phyloP scores from a whole-genome alignment of 2,329 filamentous ascomycete genomes.

The Leptographium wingfieldii region DNA sequence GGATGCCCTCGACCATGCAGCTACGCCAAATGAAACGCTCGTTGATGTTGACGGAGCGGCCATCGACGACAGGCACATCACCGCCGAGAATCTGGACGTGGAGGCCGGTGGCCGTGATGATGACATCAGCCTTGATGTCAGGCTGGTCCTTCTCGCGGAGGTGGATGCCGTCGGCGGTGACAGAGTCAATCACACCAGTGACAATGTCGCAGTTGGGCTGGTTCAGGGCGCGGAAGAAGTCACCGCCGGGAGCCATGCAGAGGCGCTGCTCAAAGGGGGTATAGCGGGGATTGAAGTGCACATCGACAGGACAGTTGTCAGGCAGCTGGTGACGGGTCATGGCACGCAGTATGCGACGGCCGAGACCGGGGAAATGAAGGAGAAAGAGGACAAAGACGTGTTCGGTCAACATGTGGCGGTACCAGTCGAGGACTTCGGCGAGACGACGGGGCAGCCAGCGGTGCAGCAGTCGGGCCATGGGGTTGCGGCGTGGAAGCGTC shows the following conservation, averaged over 20 bases:
- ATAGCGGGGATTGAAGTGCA: conserved; percentile 53
- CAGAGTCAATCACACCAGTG: conserved; percentile 31
- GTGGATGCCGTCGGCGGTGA: conserved; percentile 29
- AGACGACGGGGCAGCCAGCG: conserved; percentile 33
- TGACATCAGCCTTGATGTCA: conserved; percentile 42
- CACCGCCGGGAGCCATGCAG: conserved; percentile 49
- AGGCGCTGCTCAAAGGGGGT: conserved; percentile 63
- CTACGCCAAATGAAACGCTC: conserved; percentile 44
- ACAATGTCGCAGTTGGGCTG: conserved; percentile 26
- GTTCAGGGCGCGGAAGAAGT: conserved; percentile 35
- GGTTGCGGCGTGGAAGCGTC: conserved; percentile 31
- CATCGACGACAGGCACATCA: conserved; percentile 38
- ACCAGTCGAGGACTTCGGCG: conserved; percentile 33
- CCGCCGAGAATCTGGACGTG: conserved; percentile 41
- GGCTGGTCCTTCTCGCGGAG: conserved; percentile 20
- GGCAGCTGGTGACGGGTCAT: conserved; percentile 40
- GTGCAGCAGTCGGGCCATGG: conserved; percentile 24
- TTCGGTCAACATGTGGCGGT: conserved; percentile 34
- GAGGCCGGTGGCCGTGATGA: conserved; percentile 53
- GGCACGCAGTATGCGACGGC: conserved; percentile 33
- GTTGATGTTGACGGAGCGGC: conserved; percentile 26
- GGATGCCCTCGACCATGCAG: conserved; percentile 49
- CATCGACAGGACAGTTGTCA: conserved; percentile 36
- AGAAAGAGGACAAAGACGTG: conserved; percentile 37
- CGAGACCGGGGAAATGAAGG: conserved; percentile 35